phyloP scores from a whole-genome alignment of 139 green algal genomes.

The Asterochloris erici region DNA sequence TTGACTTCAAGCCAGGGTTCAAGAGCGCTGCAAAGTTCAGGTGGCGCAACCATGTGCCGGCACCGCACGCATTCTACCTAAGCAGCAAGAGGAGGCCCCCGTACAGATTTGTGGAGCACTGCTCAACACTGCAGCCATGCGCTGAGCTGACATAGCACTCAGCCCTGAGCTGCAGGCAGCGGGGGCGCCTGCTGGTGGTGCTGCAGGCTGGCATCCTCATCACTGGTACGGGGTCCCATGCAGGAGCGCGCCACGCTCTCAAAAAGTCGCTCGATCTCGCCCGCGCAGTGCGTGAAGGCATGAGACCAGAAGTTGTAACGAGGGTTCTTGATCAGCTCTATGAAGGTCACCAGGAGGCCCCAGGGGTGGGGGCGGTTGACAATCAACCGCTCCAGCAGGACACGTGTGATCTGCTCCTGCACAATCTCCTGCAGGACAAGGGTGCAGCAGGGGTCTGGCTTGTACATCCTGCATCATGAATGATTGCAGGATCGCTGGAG shows the following conservation, averaged over 20 bases:
- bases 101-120: too few relatives aligned
- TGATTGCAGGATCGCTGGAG: too few relatives aligned
- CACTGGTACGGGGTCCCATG: slow-evolving; percentile 24
- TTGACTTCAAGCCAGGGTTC: too few relatives aligned
- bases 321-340: slow-evolving; percentile 99
- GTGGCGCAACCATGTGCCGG: too few relatives aligned
- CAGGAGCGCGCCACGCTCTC: slow-evolving; percentile 84
- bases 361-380: slow-evolving; percentile 93
- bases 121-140: too few relatives aligned
- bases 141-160: neutral
- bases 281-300: slow-evolving; percentile 88
- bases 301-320: slow-evolving; percentile 97
- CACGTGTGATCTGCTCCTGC: slow-evolving; percentile 95
- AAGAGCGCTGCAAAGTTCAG: too few relatives aligned
- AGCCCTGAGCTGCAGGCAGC: slow-evolving; percentile 3
- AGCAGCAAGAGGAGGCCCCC: too few relatives aligned
- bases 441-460: too few relatives aligned
- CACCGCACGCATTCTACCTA: too few relatives aligned
- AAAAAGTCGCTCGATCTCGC: slow-evolving; percentile 97
- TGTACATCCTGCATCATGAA: too few relatives aligned
- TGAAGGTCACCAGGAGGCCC: slow-evolving; percentile 99
- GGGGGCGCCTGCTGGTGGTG: slow-evolving; percentile 2
- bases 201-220: slow-evolving; percentile 1
- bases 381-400: slow-evolving; percentile 97
- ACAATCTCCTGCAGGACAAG: slow-evolving; percentile 46